Evolutionary conservation across 83 land plant species (phyloP).

Genomic region (Diphasiastrum complanatum): DNA sequence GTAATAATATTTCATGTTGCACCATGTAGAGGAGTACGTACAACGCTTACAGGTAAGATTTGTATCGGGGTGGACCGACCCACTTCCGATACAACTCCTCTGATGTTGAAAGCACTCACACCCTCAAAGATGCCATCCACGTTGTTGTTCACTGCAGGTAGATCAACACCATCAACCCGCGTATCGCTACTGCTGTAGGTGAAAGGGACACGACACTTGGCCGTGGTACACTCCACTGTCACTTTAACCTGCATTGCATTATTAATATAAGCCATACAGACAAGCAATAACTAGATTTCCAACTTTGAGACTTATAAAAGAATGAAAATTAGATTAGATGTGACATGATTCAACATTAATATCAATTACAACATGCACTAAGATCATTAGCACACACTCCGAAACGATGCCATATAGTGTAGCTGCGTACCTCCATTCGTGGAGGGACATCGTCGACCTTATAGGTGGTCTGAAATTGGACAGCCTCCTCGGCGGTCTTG

Average conservation of each 20-base stretch:
- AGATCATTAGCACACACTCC: no score
- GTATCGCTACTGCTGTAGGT: conserved; percentile 6
- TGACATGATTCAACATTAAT: not conserved
- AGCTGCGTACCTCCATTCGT: not conserved
- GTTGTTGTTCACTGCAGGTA: not conserved
- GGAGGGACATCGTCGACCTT: conserved; percentile 6
- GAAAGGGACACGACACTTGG: conserved; percentile 3
- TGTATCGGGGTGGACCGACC: no score
- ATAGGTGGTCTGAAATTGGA: not conserved
- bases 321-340: not conserved
- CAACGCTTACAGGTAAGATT: no score
- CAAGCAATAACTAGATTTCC: no score
- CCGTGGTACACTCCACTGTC: conserved; percentile 13
- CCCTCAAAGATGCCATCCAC: conserved; percentile 12
- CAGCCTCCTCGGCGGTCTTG: not conserved
- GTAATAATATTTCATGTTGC: no score
- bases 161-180: conserved; percentile 9
- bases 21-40: no score
- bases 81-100: conserved; percentile 2
- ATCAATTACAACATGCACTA: no score
- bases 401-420: no score
- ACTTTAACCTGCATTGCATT: not conserved
- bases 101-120: conserved; percentile 8
- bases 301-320: no score
- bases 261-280: no score